Base-by-base conservation (phyloP, 495 filamentous ascomycete genomes). In the Aspergillus homomorphus region DNA sequence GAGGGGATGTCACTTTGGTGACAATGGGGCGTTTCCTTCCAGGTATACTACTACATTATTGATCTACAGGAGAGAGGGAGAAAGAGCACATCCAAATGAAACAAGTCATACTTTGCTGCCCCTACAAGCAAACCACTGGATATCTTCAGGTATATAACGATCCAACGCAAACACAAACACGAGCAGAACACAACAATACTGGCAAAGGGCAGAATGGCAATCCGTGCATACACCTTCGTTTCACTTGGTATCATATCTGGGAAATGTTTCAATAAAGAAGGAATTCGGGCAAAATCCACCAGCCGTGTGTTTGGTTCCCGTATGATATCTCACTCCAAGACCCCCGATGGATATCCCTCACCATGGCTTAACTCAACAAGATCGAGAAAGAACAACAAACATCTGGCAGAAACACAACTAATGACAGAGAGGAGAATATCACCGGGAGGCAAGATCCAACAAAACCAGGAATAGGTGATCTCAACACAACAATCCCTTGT, bases 221-320 rank as follows among this genome's bases (percentile, higher is more conserved):
- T 28, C 26, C 26, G 3, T 28, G 26, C 58, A 62, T 66, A 66
- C 58, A 65, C 58, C 62, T 61, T 66, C 61, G 51, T 64, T 62
- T 66, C 63, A 66, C 56, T 64, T 66, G 63, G 66, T 68, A 68
- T 68, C 66, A 66, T 68, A 62, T 62, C 60, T 65, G 54, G 41
- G 9, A 28, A 58, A 58, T 50, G 26, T 62, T 62, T 56, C 53
- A 58, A 59, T 48, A 41, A 43, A 59, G 38, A 51, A 28, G 9
- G 26, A 28, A 28, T 28, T 28, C 9, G 26, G 26, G 45, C 60
- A n/a, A 49, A 44, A 43, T 51, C 45, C 22, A 24, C 48, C 43
- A 21, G 43, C 44, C 44, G 26, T 53, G 24, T 52, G 53, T 58
- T 21, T 50, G 21, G 19, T 46, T 21, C 23, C 30, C 18, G 21